A percentile compares a stretch with the other conserved stretches of the same genome.
These are phyloP conservation scores for Acer yangbiense DNA, from an alignment of 345 rosid genomes.

Conservation along the genomic window DNA sequence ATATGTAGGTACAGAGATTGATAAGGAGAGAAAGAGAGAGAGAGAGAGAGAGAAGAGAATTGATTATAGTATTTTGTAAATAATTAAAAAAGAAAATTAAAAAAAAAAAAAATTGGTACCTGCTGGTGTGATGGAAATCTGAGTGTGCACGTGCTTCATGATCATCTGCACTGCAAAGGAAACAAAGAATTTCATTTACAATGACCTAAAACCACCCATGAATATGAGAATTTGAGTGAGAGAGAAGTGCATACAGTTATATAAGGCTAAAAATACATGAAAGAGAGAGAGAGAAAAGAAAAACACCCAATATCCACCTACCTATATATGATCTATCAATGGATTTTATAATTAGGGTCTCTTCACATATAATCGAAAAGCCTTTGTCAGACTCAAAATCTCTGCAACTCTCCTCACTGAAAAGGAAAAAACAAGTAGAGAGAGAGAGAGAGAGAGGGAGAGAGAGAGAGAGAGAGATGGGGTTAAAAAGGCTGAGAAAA, in stretches of 20 bases:
- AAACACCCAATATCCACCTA: slow-evolving; percentile 22
- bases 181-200: slow-evolving; percentile 24
- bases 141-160: slow-evolving; percentile 78
- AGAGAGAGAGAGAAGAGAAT: slow-evolving; percentile 29
- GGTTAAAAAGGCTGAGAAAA: slow-evolving; percentile 43
- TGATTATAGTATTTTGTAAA: slow-evolving; percentile 51
- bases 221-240: slow-evolving; percentile 1
- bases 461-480: slow-evolving; percentile 35
- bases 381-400: slow-evolving; percentile 61
- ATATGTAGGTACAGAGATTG: slow-evolving; percentile 20
- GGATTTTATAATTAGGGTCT: slow-evolving; percentile 10
- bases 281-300: slow-evolving; percentile 7
- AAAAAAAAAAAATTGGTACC: slow-evolving; percentile 39
- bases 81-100: slow-evolving; percentile 25
- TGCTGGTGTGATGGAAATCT: slow-evolving; percentile 59
- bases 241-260: slow-evolving; percentile 6
- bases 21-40: slow-evolving; percentile 22
- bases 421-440: slow-evolving; percentile 34
- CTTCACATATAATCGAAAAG: slow-evolving; percentile 16
- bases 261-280: not conserved
- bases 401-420: slow-evolving; percentile 62
- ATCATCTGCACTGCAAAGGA: slow-evolving; percentile 58
- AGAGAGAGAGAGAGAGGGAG: slow-evolving; percentile 22
- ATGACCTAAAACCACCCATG: slow-evolving; percentile 23
- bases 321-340: slow-evolving; percentile 14